phyloP scores from a whole-genome alignment of 495 filamentous ascomycete species.

The Pseudotulostoma volvatum region DNA sequence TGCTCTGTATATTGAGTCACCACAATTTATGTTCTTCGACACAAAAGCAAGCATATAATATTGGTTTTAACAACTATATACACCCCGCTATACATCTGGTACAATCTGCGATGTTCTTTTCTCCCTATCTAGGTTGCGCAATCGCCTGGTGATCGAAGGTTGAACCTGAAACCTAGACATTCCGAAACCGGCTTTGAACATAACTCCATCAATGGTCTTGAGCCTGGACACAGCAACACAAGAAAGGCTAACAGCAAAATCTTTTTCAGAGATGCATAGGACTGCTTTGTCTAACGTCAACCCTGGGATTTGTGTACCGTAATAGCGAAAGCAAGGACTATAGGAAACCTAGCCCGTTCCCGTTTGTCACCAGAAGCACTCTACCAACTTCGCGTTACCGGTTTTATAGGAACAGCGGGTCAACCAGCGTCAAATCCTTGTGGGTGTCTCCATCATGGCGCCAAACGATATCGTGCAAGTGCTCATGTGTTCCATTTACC shows the following conservation, averaged over 20 bases:
- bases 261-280: not conserved
- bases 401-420: not conserved
- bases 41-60: no score
- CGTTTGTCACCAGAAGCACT: not conserved
- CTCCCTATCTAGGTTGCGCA: not conserved
- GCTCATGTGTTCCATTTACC: not conserved
- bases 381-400: not conserved
- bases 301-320: not conserved
- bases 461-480: not conserved
- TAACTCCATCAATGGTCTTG: not conserved
- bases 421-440: not conserved
- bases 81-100: no score
- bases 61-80: no score
- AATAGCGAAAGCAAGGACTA: not conserved
- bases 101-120: not conserved
- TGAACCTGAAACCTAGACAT: not conserved
- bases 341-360: not conserved
- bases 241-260: not conserved
- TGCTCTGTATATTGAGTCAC: no score
- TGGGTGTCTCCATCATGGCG: not conserved
- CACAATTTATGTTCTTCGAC: no score
- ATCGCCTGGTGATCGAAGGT: not conserved
- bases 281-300: not conserved
- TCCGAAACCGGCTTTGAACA: not conserved
- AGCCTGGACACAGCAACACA: not conserved